A percentile compares a stretch with the other conserved stretches of the same genome.
These are phyloP conservation scores for Phialocephala subalpina DNA, from an alignment of 2,329 filamentous ascomycete species.

Conservation along the genomic window DNA sequence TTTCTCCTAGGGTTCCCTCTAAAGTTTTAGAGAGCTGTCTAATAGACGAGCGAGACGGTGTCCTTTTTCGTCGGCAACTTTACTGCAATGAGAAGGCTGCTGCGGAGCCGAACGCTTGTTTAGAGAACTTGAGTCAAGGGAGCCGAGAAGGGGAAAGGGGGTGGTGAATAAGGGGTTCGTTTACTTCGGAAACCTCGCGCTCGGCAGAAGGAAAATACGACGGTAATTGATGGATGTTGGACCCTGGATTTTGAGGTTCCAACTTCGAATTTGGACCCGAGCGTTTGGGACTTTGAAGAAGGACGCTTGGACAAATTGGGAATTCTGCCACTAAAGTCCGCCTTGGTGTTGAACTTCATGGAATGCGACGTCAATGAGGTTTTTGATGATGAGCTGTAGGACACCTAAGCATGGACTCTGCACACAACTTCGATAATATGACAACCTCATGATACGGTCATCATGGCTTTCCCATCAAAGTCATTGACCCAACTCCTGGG, in stretches of 20 bases:
- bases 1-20: too few species aligned
- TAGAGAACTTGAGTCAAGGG: not conserved
- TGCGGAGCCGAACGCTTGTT: not conserved
- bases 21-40: not conserved
- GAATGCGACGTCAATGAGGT: not conserved
- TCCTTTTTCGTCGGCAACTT: not conserved
- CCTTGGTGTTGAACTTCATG: not conserved
- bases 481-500: conserved; percentile 64
- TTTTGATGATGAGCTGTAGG: not conserved
- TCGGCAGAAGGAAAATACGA: too few species aligned
- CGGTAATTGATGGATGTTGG: not conserved
- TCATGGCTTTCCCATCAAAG: conserved; percentile 51
- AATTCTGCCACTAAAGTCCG: not conserved
- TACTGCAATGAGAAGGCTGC: not conserved
- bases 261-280: not conserved
- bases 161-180: not conserved
- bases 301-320: not conserved
- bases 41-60: not conserved
- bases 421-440: not conserved
- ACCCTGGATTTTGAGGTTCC: not conserved
- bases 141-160: not conserved
- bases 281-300: not conserved
- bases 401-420: not conserved
- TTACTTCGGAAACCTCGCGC: too few species aligned
- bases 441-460: not conserved